These are phyloP conservation scores for Coemansia reversa DNA, from an alignment of 192 early-diverging fungal genomes.

Conservation along the genomic window DNA sequence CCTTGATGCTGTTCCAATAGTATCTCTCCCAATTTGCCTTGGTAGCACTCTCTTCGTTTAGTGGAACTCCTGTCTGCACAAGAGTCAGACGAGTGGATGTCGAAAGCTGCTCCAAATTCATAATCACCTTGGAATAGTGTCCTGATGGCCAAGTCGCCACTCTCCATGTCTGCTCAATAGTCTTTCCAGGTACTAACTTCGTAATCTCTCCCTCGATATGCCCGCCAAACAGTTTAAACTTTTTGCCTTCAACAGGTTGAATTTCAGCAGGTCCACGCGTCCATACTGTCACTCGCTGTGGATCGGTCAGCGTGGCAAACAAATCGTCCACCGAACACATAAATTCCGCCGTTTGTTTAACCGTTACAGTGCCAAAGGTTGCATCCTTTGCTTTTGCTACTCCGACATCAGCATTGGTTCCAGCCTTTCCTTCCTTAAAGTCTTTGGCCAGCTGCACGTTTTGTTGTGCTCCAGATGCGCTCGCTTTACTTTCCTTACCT, in stretches of 20 bases:
- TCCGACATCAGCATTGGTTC: conserved; percentile 4
- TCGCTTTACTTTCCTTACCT: not conserved
- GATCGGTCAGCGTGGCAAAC: conserved; percentile 79
- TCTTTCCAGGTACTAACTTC: conserved; percentile 70
- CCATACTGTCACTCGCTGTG: conserved; percentile 72
- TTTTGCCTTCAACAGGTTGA: conserved; percentile 58
- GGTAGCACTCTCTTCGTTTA: conserved; percentile 85
- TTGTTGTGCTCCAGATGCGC: conserved; percentile 4
- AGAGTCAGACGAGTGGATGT: conserved; percentile 70
- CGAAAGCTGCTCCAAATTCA: conserved; percentile 68
- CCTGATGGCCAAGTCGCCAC: conserved; percentile 81
- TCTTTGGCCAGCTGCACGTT: conserved; percentile 20
- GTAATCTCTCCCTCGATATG: conserved; percentile 79
- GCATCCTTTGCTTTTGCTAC: conserved; percentile 24
- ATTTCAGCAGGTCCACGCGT: conserved; percentile 71
- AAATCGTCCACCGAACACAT: conserved; percentile 77
- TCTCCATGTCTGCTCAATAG: conserved; percentile 85
- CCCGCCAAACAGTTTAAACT: conserved; percentile 82
- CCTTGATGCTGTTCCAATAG: conserved; percentile 93
- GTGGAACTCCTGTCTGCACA: conserved; percentile 79
- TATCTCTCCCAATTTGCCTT: conserved; percentile 86
- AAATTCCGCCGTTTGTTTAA: conserved; percentile 79
- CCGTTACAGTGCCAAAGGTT: conserved; percentile 61
- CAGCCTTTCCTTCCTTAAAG: conserved; percentile 19
- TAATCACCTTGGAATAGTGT: conserved; percentile 80